Evolutionary conservation across 2,329 filamentous ascomycete species (phyloP), one percentile per base, ranked within the genome.

Genomic region (Fusarium musae): DNA sequence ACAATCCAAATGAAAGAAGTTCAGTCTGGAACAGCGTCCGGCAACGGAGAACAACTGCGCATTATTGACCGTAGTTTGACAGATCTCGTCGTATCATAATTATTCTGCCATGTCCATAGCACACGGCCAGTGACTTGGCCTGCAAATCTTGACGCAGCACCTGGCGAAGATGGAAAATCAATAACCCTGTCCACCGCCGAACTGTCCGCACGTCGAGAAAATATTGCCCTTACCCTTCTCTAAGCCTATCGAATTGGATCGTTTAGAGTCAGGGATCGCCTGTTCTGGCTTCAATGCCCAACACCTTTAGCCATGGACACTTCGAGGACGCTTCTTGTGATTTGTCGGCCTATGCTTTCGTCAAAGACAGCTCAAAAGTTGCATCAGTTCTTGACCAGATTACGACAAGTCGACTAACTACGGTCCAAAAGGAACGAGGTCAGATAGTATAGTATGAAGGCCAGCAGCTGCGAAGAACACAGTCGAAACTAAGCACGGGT

Each of bases 281-380:
- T 40, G 4, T 40, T 21, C 21, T 11, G 5, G 10, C 5, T 11
- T 10, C 15, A 5, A 7, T 43, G 16, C 9, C 9, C 3, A 23
- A 9, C 15, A 42, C 1, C 6, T 6, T 23, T 2, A n/a, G 8
- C 4, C 4, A n/a, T 9, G 6, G 9, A 42, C 5, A 23, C 13
- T n/a, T 2, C 6, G 3, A 42, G 3, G 13, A 9, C 8, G 6
- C 11, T 8, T 9, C 13, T 5, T 13, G 1, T n/a, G 6, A 43
- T 1, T 23, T 16, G 9, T 23, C 15, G 5, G 40, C 15, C 8
- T 13, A 12, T 46, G 16, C 1, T 13, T 13, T 11, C 17, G 11
- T 19, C 16, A 19, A 26, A 26, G 26, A 23, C 11, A 32, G 30
- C 28, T 9, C 28, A 30, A 30, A 30, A 30, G 28, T 30, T 23